These are phyloP conservation scores for Carex pumila DNA, from an alignment of 176 grass and related monocot species.

Conservation along the genomic window DNA sequence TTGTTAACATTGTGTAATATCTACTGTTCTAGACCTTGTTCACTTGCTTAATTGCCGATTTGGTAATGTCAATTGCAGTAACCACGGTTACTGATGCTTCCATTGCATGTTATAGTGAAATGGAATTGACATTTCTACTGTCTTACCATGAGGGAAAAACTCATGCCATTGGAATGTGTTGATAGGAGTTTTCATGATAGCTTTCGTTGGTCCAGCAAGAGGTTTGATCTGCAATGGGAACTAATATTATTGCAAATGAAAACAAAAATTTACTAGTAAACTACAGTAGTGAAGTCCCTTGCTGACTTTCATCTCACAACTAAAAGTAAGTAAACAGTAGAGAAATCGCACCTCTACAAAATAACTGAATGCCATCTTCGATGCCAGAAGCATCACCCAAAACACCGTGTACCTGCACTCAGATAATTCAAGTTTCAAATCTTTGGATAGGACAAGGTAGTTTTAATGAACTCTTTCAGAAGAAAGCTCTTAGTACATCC, in stretches of 20 bases:
- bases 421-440: constrained; percentile 5
- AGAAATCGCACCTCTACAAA: constrained; percentile 70
- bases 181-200: constrained; percentile 80
- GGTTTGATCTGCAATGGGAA: constrained; percentile 70
- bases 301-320: constrained; percentile 9
- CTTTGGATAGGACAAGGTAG: background rate
- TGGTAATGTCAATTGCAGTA: background rate
- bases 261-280: background rate
- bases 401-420: constrained; percentile 83
- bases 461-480: background rate
- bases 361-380: constrained; percentile 90
- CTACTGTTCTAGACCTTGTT: background rate
- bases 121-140: background rate
- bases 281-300: background rate
- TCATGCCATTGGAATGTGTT: constrained; percentile 77
- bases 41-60: constrained; percentile 7
- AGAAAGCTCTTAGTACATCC: background rate
- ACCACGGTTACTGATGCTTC: background rate
- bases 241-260: background rate
- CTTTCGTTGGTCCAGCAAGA: constrained; percentile 74
- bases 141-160: constrained; percentile 92
- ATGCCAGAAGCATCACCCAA: constrained; percentile 70
- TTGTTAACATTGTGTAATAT: background rate
- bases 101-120: background rate
- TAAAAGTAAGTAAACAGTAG: background rate